Conservation (phyloP, 345 rosid species). For the Citrus maxima region DNA sequence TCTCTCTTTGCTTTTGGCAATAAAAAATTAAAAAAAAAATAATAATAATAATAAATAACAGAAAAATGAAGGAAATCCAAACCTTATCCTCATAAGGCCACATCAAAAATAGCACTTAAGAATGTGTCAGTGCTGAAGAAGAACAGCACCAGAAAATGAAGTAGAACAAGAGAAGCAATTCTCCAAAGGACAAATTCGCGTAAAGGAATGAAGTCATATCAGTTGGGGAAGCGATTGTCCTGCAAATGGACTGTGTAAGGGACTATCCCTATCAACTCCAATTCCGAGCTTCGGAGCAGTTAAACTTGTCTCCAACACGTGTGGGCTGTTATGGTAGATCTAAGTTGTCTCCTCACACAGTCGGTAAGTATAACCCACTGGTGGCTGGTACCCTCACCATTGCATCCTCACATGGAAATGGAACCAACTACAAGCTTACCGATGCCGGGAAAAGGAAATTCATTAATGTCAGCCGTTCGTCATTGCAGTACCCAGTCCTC, state of each 20-base stretch:
- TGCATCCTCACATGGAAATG: conserved; percentile 1
- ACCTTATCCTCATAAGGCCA: no score
- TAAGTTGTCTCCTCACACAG: conserved; percentile 27
- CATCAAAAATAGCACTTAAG: no score
- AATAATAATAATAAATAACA: no score
- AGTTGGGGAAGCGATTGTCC: conserved; percentile 76
- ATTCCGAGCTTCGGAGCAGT: conserved; percentile 65
- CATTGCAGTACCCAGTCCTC: background rate
- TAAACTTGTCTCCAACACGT: conserved; percentile 76
- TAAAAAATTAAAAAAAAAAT: no score
- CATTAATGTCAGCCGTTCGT: background rate
- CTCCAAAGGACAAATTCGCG: conserved; percentile 60
- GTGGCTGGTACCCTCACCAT: background rate
- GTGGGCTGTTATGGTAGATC: conserved; percentile 35
- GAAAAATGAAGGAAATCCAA: no score
- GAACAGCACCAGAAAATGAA: conserved; percentile 16
- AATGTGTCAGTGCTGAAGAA: no score
- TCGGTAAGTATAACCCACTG: conserved; percentile 13
- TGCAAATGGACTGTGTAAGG: conserved; percentile 97
- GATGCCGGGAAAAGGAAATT: background rate
- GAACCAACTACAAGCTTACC: background rate
- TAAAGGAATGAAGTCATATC: conserved; percentile 59
- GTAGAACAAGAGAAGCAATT: conserved; percentile 39
- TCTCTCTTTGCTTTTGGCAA: no score
- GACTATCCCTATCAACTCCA: conserved; percentile 84